phyloP scores from a whole-genome alignment of 139 green algal species.

The Picocystis salinarum region DNA sequence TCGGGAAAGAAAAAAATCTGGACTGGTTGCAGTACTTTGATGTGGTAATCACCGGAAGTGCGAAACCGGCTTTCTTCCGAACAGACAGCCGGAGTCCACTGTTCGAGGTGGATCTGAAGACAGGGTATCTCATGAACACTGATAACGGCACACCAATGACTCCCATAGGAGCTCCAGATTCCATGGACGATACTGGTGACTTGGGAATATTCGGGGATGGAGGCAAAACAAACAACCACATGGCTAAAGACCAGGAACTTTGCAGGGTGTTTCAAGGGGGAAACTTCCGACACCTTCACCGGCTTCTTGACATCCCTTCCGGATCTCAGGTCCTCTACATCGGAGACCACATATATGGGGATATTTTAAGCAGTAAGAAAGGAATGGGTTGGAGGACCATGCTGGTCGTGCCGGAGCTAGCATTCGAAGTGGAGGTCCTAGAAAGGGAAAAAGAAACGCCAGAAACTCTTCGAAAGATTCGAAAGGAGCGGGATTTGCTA shows the following conservation, averaged over 20 bases:
- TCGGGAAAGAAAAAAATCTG: constrained; percentile 17
- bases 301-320: too few relatives aligned
- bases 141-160: constrained; percentile 68
- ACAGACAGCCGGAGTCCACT: constrained; percentile 16
- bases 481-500: constrained; percentile 39
- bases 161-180: constrained; percentile 28
- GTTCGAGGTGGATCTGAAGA: constrained; percentile 3
- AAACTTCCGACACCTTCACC: too few relatives aligned
- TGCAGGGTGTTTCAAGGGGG: constrained; percentile 51
- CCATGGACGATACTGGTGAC: not conserved
- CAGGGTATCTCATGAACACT: constrained; percentile 59
- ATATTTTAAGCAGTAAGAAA: constrained; percentile 66
- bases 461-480: constrained; percentile 14
- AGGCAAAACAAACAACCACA: too few relatives aligned
- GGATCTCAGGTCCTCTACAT: constrained; percentile 42
- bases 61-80: constrained; percentile 11
- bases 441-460: not conserved
- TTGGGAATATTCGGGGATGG: not conserved
- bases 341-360: constrained; percentile 78
- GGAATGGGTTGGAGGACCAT: constrained; percentile 83
- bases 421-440: constrained; percentile 1
- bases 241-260: too few relatives aligned
- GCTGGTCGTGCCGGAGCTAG: constrained; percentile 89
- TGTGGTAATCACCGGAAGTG: constrained; percentile 34
- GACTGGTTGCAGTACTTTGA: constrained; percentile 86